Evolutionary conservation across 371 early-diverging fungal species (phyloP), one percentile per base, ranked within the genome.

Genomic region (Mucor racemosus): DNA sequence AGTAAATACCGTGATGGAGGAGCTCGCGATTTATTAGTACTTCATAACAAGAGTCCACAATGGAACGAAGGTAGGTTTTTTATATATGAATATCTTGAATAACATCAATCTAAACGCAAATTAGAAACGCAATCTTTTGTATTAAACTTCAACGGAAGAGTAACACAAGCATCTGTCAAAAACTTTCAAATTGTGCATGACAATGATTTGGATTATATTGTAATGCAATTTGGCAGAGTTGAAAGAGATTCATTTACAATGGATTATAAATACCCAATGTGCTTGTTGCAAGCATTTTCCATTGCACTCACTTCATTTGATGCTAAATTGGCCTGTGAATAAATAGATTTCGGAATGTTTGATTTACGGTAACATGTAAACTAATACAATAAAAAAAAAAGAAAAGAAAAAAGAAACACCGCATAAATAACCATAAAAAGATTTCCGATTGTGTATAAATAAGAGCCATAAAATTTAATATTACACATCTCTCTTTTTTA

Each of bases 151-250:
- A 95, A 92, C 63, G 96, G 96, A 8, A 82, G 99, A 14, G 97
- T 99, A 0, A 92, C 95, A 17, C 77, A 92, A 72, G 95, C 99
- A 8, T 95, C 96, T 6, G 97, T 98, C 39, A 97, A 98, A 73
- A 99, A 99, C 78, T 98, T 99, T 78, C 99, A 99, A 76, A 90
- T 99, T 57, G 94, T 98, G 14, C 94, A 93, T 68, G 93, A 94
- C 35, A 86, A 93, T 64, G 95, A 96, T 74, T 78, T 95, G 84
- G 95, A 95, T 71, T 98, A 98, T 71, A 94, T 97, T 59, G 92
- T 94, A 8, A 85, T 99, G 88, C 99, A 98, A 70, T 99, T 99
- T 85, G 99, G 99, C 46, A 82, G 94, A 58, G 88, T 94, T 3
- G 86, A 81, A 0, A 86, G 89, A 9, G 91, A 95, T 68, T 82